phyloP scores from a whole-genome alignment of 2,329 filamentous ascomycete species.

The Helicocarpus griseus region DNA sequence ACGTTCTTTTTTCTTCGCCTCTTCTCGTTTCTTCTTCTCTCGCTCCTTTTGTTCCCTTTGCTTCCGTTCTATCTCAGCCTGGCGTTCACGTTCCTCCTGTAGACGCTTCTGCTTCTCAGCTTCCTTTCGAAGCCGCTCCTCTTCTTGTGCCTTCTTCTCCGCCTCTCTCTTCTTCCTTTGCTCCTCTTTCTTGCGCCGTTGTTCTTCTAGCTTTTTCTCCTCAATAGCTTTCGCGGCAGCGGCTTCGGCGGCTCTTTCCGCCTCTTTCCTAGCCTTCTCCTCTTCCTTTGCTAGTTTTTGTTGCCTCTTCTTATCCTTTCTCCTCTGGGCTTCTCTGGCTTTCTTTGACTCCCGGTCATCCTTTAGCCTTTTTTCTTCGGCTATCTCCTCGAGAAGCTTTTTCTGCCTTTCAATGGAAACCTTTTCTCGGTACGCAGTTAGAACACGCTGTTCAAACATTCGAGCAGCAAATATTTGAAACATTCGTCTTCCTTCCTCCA shows the following conservation, averaged over 20 bases:
- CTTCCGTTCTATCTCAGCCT: conserved; percentile 78
- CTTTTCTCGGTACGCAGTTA: conserved; percentile 96
- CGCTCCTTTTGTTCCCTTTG: conserved; percentile 67
- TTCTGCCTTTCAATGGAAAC: conserved; percentile 86
- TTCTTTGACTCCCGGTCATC: conserved; percentile 83
- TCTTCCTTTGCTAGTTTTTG: conserved; percentile 87
- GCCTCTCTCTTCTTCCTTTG: conserved; percentile 85
- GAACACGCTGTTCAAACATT: conserved; percentile 97
- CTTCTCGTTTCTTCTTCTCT: conserved; percentile 67
- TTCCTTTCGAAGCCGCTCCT: conserved; percentile 76
- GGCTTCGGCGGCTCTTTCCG: conserved; percentile 82
- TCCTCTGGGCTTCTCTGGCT: conserved; percentile 85
- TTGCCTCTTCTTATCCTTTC: conserved; percentile 83
- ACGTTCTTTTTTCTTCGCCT: conserved; percentile 67
- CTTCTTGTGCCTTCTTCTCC: conserved; percentile 81
- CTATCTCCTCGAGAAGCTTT: conserved; percentile 81
- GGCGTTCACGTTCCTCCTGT: conserved; percentile 76
- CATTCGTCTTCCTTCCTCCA: conserved; percentile 97
- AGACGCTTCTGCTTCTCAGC: conserved; percentile 69
- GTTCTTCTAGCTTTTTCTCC: conserved; percentile 69
- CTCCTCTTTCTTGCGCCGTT: conserved; percentile 73
- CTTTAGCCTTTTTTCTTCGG: conserved; percentile 69
- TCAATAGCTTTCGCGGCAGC: conserved; percentile 66
- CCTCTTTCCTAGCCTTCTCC: conserved; percentile 77
- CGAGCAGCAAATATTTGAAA: conserved; percentile 98